Evolutionary conservation across 352 stramenopile genomes (phyloP), one percentile per base, ranked within the genome.

Genomic region (Elongisporangium senticosum): DNA sequence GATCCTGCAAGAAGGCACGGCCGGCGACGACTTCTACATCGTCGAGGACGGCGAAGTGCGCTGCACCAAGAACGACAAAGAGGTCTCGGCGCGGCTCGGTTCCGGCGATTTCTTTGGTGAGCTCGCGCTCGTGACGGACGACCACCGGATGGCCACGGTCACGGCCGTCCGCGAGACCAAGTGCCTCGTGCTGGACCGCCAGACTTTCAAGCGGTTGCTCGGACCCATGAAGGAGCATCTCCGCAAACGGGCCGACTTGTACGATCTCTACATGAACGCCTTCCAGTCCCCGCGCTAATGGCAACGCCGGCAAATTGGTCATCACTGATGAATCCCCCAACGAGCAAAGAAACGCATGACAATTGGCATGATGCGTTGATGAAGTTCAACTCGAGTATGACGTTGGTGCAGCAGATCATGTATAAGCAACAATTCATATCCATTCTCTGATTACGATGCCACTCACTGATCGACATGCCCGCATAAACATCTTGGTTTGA

Each of bases 181-280:
- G 64, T 85, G 95, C 43, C 72, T 98, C 20, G 79, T 89, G 51
- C 65, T 98, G 55, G 88, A 97, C 59, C 81, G 90, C 55, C 83
- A 87, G 57, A 96, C 87, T 2, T 97, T 97, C 74, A 92, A 92
- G 66, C 78, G 87, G 5, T 71, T 97, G 49, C 68, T 96, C 24
- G 89, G 89, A 0, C 79, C 85, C 22, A 87, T 97, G 74, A 85
- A 96, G 63, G 87, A 96, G 50, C 92, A 97, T 55, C 75, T 97
- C 20, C 72, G 73, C 55, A 84, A 84, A 59, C 74, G 77, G 53
- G 75, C 71, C 7, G 74, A 81, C 47, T 65, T 87, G 19, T 90
- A 90, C 64, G 74, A 89, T 33, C 74, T 85, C 14, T 89, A 86
- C 66, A 89, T 89, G 78, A 77, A 63, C 54, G 49, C 57, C 4